Evolutionary conservation across 768 basidiomycete genomes (phyloP).

Genomic region (Calvatia gigantea): DNA sequence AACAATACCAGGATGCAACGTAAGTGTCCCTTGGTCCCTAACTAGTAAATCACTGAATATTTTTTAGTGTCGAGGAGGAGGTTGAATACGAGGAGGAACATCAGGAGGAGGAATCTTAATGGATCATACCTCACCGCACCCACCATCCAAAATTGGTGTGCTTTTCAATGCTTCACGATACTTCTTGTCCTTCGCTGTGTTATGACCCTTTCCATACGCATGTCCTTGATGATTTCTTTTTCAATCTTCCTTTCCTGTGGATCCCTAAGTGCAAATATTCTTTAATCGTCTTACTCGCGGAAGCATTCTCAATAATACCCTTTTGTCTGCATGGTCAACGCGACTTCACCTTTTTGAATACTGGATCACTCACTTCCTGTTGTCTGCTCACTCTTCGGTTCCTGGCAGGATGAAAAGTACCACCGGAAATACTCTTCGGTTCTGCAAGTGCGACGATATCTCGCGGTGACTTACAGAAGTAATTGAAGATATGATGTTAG

Average conservation of each 20-base stretch:
- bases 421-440: no score
- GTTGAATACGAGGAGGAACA: slow-evolving; percentile 86
- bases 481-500: not conserved
- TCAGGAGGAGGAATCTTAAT: slow-evolving; percentile 41
- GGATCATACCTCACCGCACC: not conserved
- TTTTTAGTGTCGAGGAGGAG: slow-evolving; percentile 74
- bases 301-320: slow-evolving; percentile 11
- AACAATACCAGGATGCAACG: slow-evolving; percentile 95
- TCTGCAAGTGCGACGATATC: no score
- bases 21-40: slow-evolving; percentile 35
- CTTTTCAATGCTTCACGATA: slow-evolving; percentile 12
- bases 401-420: no score
- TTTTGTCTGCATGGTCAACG: not conserved
- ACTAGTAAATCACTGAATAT: not conserved
- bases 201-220: slow-evolving; percentile 31
- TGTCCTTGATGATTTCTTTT: slow-evolving; percentile 31
- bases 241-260: slow-evolving; percentile 29
- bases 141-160: slow-evolving; percentile 30
- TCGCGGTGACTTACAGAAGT: no score
- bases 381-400: no score
- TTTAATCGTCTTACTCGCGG: slow-evolving; percentile 15
- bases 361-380: not conserved
- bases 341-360: not conserved
- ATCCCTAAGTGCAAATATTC: slow-evolving; percentile 26
- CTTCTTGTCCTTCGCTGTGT: slow-evolving; percentile 16